phyloP scores from a whole-genome alignment of 805 yeast genomes.

The Maudiozyma bulderi region DNA sequence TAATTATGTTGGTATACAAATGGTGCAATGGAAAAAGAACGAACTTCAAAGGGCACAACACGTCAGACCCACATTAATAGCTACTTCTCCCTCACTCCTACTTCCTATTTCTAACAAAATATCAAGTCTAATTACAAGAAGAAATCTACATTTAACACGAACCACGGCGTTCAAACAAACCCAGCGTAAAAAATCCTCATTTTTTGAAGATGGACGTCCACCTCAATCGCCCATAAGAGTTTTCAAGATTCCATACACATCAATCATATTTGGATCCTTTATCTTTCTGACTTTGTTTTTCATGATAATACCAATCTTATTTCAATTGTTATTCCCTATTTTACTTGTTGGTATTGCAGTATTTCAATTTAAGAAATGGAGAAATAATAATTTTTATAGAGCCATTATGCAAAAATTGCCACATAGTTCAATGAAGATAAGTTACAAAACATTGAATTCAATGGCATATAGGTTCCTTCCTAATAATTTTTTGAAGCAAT shows the following conservation, averaged over 20 bases:
- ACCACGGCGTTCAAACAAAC: neutral
- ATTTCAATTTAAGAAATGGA: conserved; percentile 21
- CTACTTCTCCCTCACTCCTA: too few relatives aligned
- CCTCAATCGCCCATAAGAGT: conserved; percentile 5
- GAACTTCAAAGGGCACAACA: too few relatives aligned
- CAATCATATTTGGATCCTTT: conserved; percentile 7
- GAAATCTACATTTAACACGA: neutral
- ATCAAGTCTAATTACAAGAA: neutral
- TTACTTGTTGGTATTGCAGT: conserved; percentile 12
- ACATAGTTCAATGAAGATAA: conserved; percentile 9
- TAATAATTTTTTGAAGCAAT: neutral
- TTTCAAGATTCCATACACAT: conserved; percentile 8
- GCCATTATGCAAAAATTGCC: conserved; percentile 12
- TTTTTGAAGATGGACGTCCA: neutral
- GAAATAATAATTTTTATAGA: conserved; percentile 8
- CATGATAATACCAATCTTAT: conserved; percentile 9
- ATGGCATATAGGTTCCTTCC: conserved; percentile 10
- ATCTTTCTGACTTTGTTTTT: conserved; percentile 5
- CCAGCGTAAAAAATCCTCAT: neutral
- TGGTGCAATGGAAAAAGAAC: too few relatives aligned
- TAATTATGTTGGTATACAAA: too few relatives aligned
- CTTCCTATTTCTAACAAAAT: neutral
- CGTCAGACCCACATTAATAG: too few relatives aligned
- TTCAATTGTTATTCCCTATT: conserved; percentile 18
- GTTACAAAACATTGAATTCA: conserved; percentile 10